Conservation (phyloP, 805 yeast genomes). For the Starmerella apis region DNA sequence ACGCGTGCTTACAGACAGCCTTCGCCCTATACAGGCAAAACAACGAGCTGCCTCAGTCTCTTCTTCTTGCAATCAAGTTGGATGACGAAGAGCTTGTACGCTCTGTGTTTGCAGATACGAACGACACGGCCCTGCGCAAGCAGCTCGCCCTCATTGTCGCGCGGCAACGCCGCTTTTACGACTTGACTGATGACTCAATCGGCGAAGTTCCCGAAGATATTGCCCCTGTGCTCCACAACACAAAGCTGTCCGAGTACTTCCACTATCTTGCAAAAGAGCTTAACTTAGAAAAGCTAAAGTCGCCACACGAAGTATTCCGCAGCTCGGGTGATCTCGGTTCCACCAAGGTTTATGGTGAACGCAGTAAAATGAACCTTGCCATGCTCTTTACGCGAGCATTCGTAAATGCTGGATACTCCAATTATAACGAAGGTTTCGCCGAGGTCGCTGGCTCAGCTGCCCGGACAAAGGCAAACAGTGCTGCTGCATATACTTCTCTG, state of each 20-base stretch:
- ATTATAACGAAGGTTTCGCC: slow-evolving; percentile 53
- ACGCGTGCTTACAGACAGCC: slow-evolving; percentile 76
- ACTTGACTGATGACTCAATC: slow-evolving; percentile 31
- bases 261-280: slow-evolving; percentile 73
- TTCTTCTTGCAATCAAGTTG: slow-evolving; percentile 70
- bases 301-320: slow-evolving; percentile 90
- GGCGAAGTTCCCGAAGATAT: slow-evolving; percentile 38
- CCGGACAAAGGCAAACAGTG: slow-evolving; percentile 30
- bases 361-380: slow-evolving; percentile 91
- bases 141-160: slow-evolving; percentile 87
- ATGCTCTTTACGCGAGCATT: slow-evolving; percentile 89
- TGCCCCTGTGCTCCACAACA: slow-evolving; percentile 76
- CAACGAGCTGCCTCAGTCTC: slow-evolving; percentile 76
- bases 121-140: slow-evolving; percentile 63
- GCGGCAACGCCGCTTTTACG: slow-evolving; percentile 73
- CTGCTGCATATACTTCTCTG: slow-evolving; percentile 86
- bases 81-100: slow-evolving; percentile 70
- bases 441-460: slow-evolving; percentile 33
- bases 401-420: slow-evolving; percentile 81
- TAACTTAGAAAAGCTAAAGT: slow-evolving; percentile 77
- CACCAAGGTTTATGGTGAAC: slow-evolving; percentile 39
- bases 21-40: slow-evolving; percentile 71
- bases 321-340: slow-evolving; percentile 57
- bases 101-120: slow-evolving; percentile 53
- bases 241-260: slow-evolving; percentile 66